phyloP scores from a whole-genome alignment of 1,284 basidiomycete genomes.

The Omphalotus olearius region DNA sequence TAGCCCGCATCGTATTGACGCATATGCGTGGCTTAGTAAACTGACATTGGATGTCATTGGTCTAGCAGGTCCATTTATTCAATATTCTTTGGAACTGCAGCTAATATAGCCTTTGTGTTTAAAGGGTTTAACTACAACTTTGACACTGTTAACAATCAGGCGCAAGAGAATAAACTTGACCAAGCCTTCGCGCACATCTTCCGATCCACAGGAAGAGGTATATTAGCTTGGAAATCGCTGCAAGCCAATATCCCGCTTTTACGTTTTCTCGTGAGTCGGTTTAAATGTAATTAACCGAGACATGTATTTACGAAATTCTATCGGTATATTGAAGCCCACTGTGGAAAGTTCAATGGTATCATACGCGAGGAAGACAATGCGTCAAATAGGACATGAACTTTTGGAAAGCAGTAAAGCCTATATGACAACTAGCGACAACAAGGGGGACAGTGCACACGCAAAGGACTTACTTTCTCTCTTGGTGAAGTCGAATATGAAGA shows the following conservation, averaged over 20 bases:
- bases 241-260: too few relatives aligned
- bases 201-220: constrained; percentile 28
- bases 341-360: not conserved
- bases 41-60: constrained; percentile 52
- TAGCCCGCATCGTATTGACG: constrained; percentile 34
- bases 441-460: constrained; percentile 18
- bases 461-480: constrained; percentile 26
- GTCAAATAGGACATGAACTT: constrained; percentile 28
- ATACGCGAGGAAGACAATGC: constrained; percentile 19
- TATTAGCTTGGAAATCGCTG: constrained; percentile 18
- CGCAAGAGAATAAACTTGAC: constrained; percentile 33
- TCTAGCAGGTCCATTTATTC: constrained; percentile 31
- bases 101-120: too few relatives aligned
- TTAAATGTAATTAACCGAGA: constrained; percentile 14
- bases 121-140: constrained; percentile 54
- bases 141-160: constrained; percentile 26
- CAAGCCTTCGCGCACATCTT: constrained; percentile 38
- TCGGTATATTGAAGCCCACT: not conserved
- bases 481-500: constrained; percentile 41
- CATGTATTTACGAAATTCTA: constrained; percentile 15
- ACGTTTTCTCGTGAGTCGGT: constrained; percentile 29
- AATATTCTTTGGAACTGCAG: not conserved
- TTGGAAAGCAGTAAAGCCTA: constrained; percentile 34
- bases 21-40: constrained; percentile 37
- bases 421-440: constrained; percentile 25